These are phyloP conservation scores for Suillus paluster DNA, from an alignment of 768 basidiomycete genomes.

Conservation along the genomic window DNA sequence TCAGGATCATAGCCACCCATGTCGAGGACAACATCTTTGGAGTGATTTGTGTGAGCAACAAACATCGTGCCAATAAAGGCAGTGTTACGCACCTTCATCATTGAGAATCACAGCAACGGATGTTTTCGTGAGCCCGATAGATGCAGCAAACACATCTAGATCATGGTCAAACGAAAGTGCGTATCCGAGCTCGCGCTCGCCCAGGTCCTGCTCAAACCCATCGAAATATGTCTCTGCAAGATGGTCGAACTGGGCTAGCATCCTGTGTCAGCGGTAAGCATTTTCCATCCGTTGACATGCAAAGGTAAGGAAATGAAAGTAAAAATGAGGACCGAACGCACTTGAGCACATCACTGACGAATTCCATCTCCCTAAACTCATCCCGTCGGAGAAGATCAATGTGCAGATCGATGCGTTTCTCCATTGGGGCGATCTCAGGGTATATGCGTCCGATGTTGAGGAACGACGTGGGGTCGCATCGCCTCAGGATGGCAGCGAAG, in stretches of 20 bases:
- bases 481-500: conserved; percentile 81
- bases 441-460: conserved; percentile 82
- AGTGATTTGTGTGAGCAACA: conserved; percentile 3
- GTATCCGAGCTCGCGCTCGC: conserved; percentile 87
- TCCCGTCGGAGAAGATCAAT: conserved; percentile 83
- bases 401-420: conserved; percentile 92
- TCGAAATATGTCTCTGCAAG: conserved; percentile 86
- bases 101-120: conserved; percentile 71
- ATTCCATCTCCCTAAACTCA: conserved; percentile 93
- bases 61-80: background rate
- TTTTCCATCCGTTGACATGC: background rate
- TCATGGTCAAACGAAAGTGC: conserved; percentile 86
- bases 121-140: conserved; percentile 89
- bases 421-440: conserved; percentile 84
- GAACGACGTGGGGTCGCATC: conserved; percentile 86
- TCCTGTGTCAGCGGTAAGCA: conserved; percentile 49
- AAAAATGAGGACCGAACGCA: conserved; percentile 40
- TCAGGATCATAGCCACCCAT: conserved; percentile 77
- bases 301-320: background rate
- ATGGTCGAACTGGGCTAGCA: conserved; percentile 93
- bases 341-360: conserved; percentile 89
- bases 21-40: conserved; percentile 71
- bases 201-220: conserved; percentile 83
- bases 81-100: conserved; percentile 67
- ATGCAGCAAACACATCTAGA: conserved; percentile 91